A percentile compares a stretch with the other conserved stretches of the same genome.
Conservation (phyloP, 2,329 filamentous ascomycete genomes). For the Westerdykella ornata region DNA sequence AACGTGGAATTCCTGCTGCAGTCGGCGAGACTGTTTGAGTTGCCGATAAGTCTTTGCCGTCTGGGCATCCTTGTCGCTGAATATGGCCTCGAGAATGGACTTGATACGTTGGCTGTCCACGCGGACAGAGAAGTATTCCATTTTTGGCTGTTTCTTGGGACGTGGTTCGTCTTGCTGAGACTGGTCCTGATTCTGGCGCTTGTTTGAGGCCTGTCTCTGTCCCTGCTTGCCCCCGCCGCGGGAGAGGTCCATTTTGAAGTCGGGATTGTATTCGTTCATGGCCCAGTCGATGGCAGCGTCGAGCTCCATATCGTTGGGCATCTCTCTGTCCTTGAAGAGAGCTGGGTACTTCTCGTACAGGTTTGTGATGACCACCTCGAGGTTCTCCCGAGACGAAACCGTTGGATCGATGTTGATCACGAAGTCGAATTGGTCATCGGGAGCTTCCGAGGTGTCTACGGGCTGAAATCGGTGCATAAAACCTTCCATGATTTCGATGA, state of each 20-base stretch:
- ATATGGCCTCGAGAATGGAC: conserved; percentile 61
- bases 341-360: conserved; percentile 73
- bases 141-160: conserved; percentile 44
- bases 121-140: conserved; percentile 61
- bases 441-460: conserved; percentile 57
- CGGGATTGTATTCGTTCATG: conserved; percentile 68
- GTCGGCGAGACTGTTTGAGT: conserved; percentile 63
- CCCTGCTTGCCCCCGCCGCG: conserved; percentile 32
- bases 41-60: conserved; percentile 65
- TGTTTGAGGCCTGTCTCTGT: conserved; percentile 39
- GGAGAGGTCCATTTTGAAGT: conserved; percentile 68
- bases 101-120: conserved; percentile 49
- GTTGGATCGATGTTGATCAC: conserved; percentile 79
- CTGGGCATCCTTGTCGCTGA: conserved; percentile 51
- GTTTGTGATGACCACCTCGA: conserved; percentile 68
- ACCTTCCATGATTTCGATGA: conserved; percentile 87
- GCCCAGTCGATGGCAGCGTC: conserved; percentile 73
- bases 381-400: conserved; percentile 71
- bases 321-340: conserved; percentile 53
- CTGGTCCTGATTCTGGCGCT: conserved; percentile 27
- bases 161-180: conserved; percentile 30
- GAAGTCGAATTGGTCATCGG: conserved; percentile 75
- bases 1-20: conserved; percentile 86
- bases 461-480: conserved; percentile 84
- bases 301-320: conserved; percentile 67